Evolutionary conservation across 495 filamentous ascomycete species (phyloP).

Genomic region (Trichocladium uniseriatum): DNA sequence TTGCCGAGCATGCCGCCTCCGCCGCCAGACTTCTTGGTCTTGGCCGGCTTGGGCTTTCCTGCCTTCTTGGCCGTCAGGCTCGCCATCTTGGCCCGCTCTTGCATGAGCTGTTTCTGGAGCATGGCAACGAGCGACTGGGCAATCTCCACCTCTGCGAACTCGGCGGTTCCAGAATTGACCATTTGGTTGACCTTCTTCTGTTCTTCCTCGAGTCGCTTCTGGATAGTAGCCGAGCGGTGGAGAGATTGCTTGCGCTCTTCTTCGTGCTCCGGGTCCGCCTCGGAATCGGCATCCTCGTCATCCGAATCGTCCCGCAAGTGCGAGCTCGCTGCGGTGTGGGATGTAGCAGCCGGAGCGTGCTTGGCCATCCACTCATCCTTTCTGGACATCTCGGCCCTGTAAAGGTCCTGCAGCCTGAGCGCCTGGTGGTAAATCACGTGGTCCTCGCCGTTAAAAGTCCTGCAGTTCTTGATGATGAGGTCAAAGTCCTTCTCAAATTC

Average conservation of each 20-base stretch:
- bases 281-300: constrained; percentile 34
- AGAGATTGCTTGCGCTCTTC: constrained; percentile 17
- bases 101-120: constrained; percentile 40
- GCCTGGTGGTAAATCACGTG: constrained; percentile 65
- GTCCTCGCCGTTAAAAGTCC: constrained; percentile 76
- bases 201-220: constrained; percentile 41
- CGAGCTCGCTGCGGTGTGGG: constrained; percentile 18
- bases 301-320: constrained; percentile 53
- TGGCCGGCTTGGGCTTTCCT: constrained; percentile 30
- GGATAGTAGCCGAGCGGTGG: constrained; percentile 14
- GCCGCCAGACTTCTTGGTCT: constrained; percentile 28
- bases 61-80: constrained; percentile 29
- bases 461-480: constrained; percentile 82
- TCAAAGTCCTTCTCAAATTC: constrained; percentile 79
- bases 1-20: constrained; percentile 17
- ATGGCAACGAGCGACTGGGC: constrained; percentile 38
- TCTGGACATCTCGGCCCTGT: constrained; percentile 60
- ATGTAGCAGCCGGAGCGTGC: constrained; percentile 50
- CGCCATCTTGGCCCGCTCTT: constrained; percentile 39
- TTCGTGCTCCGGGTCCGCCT: constrained; percentile 26
- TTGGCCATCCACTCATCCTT: constrained; percentile 69
- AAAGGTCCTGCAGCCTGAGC: constrained; percentile 58
- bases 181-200: constrained; percentile 56
- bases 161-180: constrained; percentile 60
- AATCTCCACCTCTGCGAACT: constrained; percentile 51